Evolutionary conservation across 2,329 filamentous ascomycete genomes (phyloP).

Genomic region (Coniochaeta sp.): DNA sequence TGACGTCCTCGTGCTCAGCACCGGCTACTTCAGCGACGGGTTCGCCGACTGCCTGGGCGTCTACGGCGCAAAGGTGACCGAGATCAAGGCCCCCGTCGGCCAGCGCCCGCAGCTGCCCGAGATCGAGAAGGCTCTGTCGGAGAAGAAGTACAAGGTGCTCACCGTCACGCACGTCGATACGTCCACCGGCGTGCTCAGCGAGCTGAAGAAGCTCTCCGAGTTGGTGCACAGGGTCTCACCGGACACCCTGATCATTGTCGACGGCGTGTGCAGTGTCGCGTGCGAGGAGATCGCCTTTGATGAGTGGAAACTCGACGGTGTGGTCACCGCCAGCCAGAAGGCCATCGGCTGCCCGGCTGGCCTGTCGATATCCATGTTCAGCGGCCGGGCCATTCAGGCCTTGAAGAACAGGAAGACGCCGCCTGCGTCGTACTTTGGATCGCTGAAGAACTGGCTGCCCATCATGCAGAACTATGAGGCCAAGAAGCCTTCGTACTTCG

Average conservation of each 20-base stretch:
- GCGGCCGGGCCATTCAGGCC: conserved; percentile 73
- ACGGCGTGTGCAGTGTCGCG: conserved; percentile 95
- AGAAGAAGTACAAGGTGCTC: conserved; percentile 89
- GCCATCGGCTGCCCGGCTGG: conserved; percentile 93
- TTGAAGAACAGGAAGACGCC: conserved; percentile 76
- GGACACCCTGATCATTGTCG: conserved; percentile 84
- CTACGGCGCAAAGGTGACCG: conserved; percentile 85
- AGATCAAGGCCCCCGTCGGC: conserved; percentile 84
- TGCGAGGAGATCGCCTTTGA: conserved; percentile 96
- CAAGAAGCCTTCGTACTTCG: conserved; percentile 96
- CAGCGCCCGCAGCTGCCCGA: conserved; percentile 79
- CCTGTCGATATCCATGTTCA: conserved; percentile 90
- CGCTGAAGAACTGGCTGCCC: conserved; percentile 94
- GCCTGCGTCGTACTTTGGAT: conserved; percentile 86
- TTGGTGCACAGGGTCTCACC: conserved; percentile 82
- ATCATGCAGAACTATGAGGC: conserved; percentile 99
- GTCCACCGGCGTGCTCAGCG: conserved; percentile 89
- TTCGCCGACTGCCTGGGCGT: conserved; percentile 88
- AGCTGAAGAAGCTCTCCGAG: conserved; percentile 77
- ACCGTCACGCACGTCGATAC: conserved; percentile 98
- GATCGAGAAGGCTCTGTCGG: conserved; percentile 79
- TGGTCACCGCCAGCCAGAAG: conserved; percentile 93
- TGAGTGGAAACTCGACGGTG: conserved; percentile 86
- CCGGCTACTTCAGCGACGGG: conserved; percentile 93
- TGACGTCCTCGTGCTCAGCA: conserved; percentile 86